Evolutionary conservation across 2,329 filamentous ascomycete genomes (phyloP).

Genomic region (Didymella sp.): DNA sequence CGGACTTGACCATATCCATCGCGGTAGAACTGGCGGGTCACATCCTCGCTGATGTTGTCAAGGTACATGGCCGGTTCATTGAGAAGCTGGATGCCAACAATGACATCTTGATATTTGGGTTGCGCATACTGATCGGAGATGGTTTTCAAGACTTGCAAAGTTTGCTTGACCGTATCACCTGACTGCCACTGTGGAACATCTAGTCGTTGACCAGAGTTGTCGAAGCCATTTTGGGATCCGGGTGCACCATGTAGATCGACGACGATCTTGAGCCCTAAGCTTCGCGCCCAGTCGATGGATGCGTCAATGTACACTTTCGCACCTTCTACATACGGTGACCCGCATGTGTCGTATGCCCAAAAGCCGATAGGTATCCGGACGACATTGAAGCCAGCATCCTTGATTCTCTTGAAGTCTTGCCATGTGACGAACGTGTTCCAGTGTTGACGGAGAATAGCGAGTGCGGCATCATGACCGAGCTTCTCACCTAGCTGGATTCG

Average conservation of each 20-base stretch:
- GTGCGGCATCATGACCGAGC: constrained; percentile 56
- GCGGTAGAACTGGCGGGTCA: constrained; percentile 62
- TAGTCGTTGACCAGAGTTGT: constrained; percentile 64
- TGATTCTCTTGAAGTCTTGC: constrained; percentile 64
- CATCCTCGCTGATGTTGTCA: constrained; percentile 54
- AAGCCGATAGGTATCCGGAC: constrained; percentile 66
- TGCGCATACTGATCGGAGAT: constrained; percentile 66
- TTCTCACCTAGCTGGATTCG: constrained; percentile 50
- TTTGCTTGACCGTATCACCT: constrained; percentile 58
- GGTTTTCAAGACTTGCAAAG: constrained; percentile 62
- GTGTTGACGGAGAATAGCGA: constrained; percentile 55
- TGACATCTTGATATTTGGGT: constrained; percentile 62
- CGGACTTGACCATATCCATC: constrained; percentile 60
- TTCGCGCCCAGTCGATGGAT: constrained; percentile 64
- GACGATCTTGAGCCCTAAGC: constrained; percentile 62
- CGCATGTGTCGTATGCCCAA: constrained; percentile 63
- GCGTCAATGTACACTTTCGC: constrained; percentile 62
- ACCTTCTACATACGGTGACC: constrained; percentile 60
- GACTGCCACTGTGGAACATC: constrained; percentile 54
- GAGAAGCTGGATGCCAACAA: constrained; percentile 64
- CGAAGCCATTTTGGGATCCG: constrained; percentile 66
- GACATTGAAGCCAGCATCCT: constrained; percentile 63
- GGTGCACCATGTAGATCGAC: constrained; percentile 66
- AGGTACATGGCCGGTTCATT: constrained; percentile 61
- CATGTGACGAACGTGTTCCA: constrained; percentile 61